Evolutionary conservation across 2,329 filamentous ascomycete genomes (phyloP).

Genomic region (Ceratocystis albifundus): DNA sequence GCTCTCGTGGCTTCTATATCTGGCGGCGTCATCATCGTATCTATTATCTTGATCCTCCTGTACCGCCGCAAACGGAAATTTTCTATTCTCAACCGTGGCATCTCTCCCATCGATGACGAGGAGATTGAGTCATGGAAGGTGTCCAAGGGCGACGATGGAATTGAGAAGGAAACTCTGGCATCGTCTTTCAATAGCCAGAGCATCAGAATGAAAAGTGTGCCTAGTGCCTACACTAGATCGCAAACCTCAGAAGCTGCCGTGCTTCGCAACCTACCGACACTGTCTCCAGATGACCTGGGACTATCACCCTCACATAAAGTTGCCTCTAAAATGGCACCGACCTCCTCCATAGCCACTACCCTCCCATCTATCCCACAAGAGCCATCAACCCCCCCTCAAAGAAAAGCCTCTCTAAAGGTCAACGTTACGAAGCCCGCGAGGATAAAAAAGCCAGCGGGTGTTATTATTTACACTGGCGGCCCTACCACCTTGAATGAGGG

Average conservation of each 20-base stretch:
- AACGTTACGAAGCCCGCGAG: slow-evolving; percentile 25
- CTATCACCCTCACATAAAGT: neutral
- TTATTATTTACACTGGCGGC: slow-evolving; percentile 42
- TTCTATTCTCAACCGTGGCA: slow-evolving; percentile 42
- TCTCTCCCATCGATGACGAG: slow-evolving; percentile 52
- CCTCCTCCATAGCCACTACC: slow-evolving; percentile 18
- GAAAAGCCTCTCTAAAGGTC: neutral
- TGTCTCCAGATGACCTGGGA: neutral
- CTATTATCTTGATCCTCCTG: slow-evolving; percentile 31
- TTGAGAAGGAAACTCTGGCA: slow-evolving; percentile 27
- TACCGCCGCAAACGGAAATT: slow-evolving; percentile 32
- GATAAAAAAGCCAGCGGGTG: slow-evolving; percentile 39
- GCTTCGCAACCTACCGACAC: neutral
- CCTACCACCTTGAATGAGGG: slow-evolving; percentile 1
- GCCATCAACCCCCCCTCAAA: slow-evolving; percentile 27
- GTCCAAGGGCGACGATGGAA: slow-evolving; percentile 26
- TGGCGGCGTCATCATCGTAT: slow-evolving; percentile 30
- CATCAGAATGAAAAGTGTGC: neutral
- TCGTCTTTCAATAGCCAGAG: neutral
- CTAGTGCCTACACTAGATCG: neutral
- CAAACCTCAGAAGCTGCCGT: neutral
- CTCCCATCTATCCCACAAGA: slow-evolving; percentile 27
- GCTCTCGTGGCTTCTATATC: slow-evolving; percentile 42
- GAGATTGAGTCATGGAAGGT: slow-evolving; percentile 55
- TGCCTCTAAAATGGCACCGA: slow-evolving; percentile 22